A percentile compares a stretch with the other conserved stretches of the same genome.
These are phyloP conservation scores for Przewalskia tangutica DNA, from an alignment of 257 asterid genomes.

Conservation along the genomic window DNA sequence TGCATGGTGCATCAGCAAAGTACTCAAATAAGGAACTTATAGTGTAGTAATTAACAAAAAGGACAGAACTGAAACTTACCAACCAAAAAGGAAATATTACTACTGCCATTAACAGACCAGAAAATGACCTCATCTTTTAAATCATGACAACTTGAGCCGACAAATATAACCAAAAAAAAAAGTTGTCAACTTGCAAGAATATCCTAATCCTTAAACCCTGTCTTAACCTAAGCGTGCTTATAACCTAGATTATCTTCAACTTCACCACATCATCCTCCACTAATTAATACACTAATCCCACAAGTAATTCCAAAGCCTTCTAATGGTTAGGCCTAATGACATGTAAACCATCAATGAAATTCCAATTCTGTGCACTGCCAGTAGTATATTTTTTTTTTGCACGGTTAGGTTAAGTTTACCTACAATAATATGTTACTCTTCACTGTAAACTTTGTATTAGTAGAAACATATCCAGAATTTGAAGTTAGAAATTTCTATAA, in stretches of 20 bases:
- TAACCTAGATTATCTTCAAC: constrained; percentile 42
- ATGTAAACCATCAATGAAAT: constrained; percentile 45
- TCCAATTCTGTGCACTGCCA: background rate
- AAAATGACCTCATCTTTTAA: background rate
- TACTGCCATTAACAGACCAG: background rate
- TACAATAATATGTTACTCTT: background rate
- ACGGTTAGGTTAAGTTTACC: background rate
- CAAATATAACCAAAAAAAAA: background rate
- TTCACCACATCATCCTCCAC: constrained; percentile 57
- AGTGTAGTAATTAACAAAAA: too few species aligned
- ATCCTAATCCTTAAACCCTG: background rate
- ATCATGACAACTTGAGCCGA: background rate
- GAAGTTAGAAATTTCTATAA: background rate
- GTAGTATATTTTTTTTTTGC: background rate
- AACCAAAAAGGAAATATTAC: background rate
- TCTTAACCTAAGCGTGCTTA: constrained; percentile 28
- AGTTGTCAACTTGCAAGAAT: background rate
- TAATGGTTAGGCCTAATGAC: constrained; percentile 63
- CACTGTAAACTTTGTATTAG: background rate
- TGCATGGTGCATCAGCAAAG: background rate
- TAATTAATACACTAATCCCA: constrained; percentile 24
- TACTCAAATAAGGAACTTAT: background rate
- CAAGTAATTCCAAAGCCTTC: constrained; percentile 10
- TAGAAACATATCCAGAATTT: background rate
- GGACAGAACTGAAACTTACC: background rate